Percentiles rank a stretch among this genome's conserved stretches.
Evolutionary conservation across 352 stramenopile species (phyloP).

Genomic region (Phytophthora ramorum): DNA sequence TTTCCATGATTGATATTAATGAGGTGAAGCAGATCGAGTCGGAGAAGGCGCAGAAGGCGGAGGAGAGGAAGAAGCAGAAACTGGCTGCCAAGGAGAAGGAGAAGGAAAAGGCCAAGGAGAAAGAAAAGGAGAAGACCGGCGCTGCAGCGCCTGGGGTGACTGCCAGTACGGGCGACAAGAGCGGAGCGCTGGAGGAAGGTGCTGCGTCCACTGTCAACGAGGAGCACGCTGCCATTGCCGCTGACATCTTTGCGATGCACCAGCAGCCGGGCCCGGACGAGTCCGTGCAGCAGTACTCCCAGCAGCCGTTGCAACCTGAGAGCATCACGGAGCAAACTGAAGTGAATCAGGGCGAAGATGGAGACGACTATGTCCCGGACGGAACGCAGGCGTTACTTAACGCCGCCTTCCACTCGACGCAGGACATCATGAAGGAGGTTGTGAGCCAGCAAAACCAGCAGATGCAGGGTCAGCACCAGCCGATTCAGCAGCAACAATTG

Average conservation of each 20-base stretch:
- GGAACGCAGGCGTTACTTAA: slow-evolving; percentile 74
- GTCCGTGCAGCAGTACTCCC: slow-evolving; percentile 24
- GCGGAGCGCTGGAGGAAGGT: slow-evolving; percentile 14
- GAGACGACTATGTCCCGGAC: slow-evolving; percentile 51
- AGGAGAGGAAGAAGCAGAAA: slow-evolving; percentile 85
- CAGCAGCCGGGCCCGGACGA: slow-evolving; percentile 40
- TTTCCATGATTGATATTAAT: slow-evolving; percentile 90
- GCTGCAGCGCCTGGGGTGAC: slow-evolving; percentile 7
- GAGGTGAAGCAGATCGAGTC: slow-evolving; percentile 90
- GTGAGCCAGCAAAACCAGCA: slow-evolving; percentile 58
- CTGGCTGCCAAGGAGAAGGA: slow-evolving; percentile 46
- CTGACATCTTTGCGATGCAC: slow-evolving; percentile 48
- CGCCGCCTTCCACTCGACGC: slow-evolving; percentile 74
- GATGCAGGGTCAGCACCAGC: slow-evolving; percentile 37
- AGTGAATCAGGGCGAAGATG: slow-evolving; percentile 8
- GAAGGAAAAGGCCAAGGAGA: slow-evolving; percentile 45
- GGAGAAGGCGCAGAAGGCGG: slow-evolving; percentile 85
- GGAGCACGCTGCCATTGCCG: slow-evolving; percentile 43
- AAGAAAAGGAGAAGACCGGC: slow-evolving; percentile 39
- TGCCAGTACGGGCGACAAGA: slow-evolving; percentile 23
- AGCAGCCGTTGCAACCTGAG: slow-evolving; percentile 28
- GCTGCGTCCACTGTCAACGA: slow-evolving; percentile 24
- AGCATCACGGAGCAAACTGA: slow-evolving; percentile 22
- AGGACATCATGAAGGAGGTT: slow-evolving; percentile 79
- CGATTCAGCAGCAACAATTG: slow-evolving; percentile 43